Percentiles rank a stretch among this genome's conserved stretches.
These are phyloP conservation scores for Rutstroemia sp. DNA, from an alignment of 2,329 filamentous ascomycete species.

Conservation along the genomic window DNA sequence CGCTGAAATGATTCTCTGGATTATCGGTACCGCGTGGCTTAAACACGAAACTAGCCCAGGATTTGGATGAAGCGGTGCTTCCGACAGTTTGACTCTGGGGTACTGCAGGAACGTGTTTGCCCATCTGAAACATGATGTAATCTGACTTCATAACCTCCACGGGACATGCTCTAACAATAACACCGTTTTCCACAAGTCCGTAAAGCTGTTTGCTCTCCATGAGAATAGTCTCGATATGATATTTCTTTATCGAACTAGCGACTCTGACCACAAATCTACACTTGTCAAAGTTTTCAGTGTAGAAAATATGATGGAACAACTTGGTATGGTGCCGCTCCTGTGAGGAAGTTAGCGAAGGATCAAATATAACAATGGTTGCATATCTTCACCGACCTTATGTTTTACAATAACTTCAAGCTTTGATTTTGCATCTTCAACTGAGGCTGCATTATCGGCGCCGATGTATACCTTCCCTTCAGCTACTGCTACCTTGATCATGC, in stretches of 20 bases:
- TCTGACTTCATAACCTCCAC: not conserved
- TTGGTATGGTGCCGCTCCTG: not conserved
- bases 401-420: conserved; percentile 24
- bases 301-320: conserved; percentile 19
- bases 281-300: conserved; percentile 19
- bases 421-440: conserved; percentile 11
- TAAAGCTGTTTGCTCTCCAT: conserved; percentile 14
- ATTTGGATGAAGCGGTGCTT: not conserved
- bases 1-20: conserved; percentile 9
- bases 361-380: no score
- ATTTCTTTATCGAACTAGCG: conserved; percentile 17
- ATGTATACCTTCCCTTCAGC: conserved; percentile 17
- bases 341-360: not conserved
- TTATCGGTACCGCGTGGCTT: conserved; percentile 13
- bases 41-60: conserved; percentile 14
- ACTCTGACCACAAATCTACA: conserved; percentile 16
- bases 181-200: conserved; percentile 9
- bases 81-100: not conserved
- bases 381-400: conserved; percentile 16
- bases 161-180: conserved; percentile 18
- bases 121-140: conserved; percentile 3
- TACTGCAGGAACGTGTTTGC: conserved; percentile 10
- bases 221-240: conserved; percentile 23
- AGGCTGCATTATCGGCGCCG: conserved; percentile 10
- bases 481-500: conserved; percentile 5